Evolutionary conservation across 2,329 filamentous ascomycete species (phyloP).

Genomic region (Chaetomium sp.): DNA sequence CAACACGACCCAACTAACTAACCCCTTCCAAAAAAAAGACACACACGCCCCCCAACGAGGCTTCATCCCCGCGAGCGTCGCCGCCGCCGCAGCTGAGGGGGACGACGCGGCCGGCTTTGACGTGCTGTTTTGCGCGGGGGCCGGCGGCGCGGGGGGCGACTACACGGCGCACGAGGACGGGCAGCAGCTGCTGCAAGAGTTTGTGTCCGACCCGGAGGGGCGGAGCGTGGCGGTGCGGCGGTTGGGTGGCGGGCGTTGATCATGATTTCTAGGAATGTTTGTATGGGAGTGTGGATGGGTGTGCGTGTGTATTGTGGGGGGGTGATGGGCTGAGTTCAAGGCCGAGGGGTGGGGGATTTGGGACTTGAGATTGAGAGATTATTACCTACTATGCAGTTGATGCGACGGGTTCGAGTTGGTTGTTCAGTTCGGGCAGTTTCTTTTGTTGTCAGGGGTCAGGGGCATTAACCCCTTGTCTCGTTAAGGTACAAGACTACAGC

Average conservation of each 20-base stretch:
- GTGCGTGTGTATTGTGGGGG: no score
- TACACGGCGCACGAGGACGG: conserved; percentile 16
- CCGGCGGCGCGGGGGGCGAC: conserved; percentile 6
- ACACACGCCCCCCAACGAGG: neutral
- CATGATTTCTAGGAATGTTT: no score
- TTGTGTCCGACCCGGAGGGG: conserved; percentile 15
- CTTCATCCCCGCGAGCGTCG: conserved; percentile 8
- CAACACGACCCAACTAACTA: neutral
- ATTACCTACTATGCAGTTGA: no score
- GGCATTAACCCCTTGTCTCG: neutral
- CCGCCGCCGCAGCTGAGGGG: conserved; percentile 6
- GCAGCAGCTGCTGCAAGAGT: conserved; percentile 24
- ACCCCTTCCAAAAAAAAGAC: neutral
- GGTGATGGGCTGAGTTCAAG: no score
- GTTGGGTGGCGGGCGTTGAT: conserved; percentile 5
- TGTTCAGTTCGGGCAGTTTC: neutral
- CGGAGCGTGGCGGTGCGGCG: neutral
- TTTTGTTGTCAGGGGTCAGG: neutral
- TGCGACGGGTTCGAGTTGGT: no score
- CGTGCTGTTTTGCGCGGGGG: conserved; percentile 14
- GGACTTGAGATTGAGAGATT: no score
- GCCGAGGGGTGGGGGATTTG: no score
- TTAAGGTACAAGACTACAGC: neutral
- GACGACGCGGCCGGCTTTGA: conserved; percentile 17
- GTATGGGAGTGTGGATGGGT: no score